Evolutionary conservation across 352 stramenopile genomes (phyloP), one percentile per base, ranked within the genome.

Genomic region (Elongisporangium prolatum): DNA sequence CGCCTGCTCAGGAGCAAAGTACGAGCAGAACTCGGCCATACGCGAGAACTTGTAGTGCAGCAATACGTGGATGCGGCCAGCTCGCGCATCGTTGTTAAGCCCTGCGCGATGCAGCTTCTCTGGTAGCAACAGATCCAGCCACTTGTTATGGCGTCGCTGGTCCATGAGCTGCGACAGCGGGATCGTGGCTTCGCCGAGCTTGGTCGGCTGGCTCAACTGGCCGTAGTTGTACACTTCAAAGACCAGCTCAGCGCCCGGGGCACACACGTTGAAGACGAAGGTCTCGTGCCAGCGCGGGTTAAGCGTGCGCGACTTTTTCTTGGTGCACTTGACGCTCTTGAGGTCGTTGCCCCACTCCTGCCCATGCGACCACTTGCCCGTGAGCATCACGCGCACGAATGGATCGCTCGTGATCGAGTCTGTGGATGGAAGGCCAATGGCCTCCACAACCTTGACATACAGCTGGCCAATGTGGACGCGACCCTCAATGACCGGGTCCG

Each of bases 351-450:
- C 82, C 84, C 84, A 94, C 60, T 91, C 80, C 61, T 94, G 84
- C 17, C 82, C 82, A 52, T 94, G 84, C 4, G 84, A 94, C 84
- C 84, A 94, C 67, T 90, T 90, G 59, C 84, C 84, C 13, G 82
- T 88, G 28, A 94, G 73, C 65, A 90, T 89, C 50, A 94, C 78
- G 38, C 83, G 80, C 40, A 94, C 84, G 56, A 94, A 94, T 24
- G 84, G 84, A 57, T 94, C 84, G 56, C 82, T 94, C 24, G 84
- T 94, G 67, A 94, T 94, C n/a, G 82, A 90, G 58, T 94, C 84
- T 17, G 82, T 94, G 4, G 84, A 94, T 20, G 84, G 84, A 48
- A 94, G 65, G 21, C 84, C 84, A 37, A 94, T 94, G 0, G 84
- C 84, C 59, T 94, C 84, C 0, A 94, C 84, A 16, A 94, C 82